These are phyloP conservation scores for Quercus wislizeni DNA, from an alignment of 306 rosid species.

Conservation along the genomic window DNA sequence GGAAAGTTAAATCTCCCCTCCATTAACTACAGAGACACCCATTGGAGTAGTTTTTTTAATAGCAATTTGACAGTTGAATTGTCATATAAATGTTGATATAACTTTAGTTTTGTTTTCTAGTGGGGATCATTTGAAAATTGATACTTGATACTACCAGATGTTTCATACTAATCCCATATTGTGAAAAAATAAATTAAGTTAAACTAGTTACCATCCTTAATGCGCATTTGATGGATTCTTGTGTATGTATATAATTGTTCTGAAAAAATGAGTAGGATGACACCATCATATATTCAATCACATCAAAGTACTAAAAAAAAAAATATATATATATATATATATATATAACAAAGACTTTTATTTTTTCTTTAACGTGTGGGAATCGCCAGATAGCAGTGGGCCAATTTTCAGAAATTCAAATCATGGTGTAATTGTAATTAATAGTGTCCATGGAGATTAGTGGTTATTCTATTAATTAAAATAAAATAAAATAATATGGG, in stretches of 20 bases:
- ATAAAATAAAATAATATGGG: neutral
- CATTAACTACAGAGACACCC: too few species aligned
- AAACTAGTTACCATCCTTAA: neutral
- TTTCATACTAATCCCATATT: too few species aligned
- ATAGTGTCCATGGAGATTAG: neutral
- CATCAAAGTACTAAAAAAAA: neutral
- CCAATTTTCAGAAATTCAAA: neutral
- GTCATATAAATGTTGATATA: too few species aligned
- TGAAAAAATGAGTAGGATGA: neutral
- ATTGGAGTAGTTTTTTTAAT: too few species aligned
- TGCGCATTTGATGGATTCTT: neutral
- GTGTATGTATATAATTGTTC: neutral
- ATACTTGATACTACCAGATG: too few species aligned
- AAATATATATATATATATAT: too few species aligned
- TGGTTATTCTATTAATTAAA: neutral
- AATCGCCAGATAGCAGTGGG: constrained; percentile 2
- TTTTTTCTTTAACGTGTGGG: neutral
- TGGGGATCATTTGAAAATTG: too few species aligned
- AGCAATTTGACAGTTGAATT: too few species aligned
- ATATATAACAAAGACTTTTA: too few species aligned
- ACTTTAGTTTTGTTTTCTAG: too few species aligned
- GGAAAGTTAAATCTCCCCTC: too few species aligned
- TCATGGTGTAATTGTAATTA: neutral
- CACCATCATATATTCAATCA: neutral
- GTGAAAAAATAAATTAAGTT: too few species aligned